Evolutionary conservation across 2,329 filamentous ascomycete genomes (phyloP), one percentile per base, ranked within the genome.

Genomic region (Claviceps sp.): DNA sequence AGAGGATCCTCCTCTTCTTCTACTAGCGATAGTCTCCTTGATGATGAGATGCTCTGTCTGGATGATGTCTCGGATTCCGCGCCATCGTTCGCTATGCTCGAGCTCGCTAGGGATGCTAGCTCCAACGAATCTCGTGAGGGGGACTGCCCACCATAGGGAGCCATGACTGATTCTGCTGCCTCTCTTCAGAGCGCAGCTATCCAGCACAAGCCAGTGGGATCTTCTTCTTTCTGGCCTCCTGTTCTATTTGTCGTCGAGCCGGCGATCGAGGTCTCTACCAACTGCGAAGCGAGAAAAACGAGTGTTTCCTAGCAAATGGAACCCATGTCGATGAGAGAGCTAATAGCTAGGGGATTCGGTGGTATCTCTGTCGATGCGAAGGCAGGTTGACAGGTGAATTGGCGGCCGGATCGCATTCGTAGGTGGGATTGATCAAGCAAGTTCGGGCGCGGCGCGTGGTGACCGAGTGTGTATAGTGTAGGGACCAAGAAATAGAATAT

Each of bases 31-130:
- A 94, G 77, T 60, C 88, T 85, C 58, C 89, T 85, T 54, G 91
- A 96, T n/a, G 91, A 97, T 14, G 89, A 87, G 61, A 90, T 82
- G 60, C 88, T 91, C n/a, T 86, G 88, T 41, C 82, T 79, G 2
- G 89, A 95, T 42, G 85, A 79, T n/a, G 77, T 72, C 47, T 84
- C 80, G 11, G 76, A 77, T 47, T 71, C 76, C 18, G 77, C 79
- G 56, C 77, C 77, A 48, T 78, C 79, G 52, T 68, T 62, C 50
- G 60, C 51, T 44, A 68, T 63, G 59, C 85, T 89, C 40, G 86
- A 90, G 56, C 89, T 95, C 54, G 91, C 93, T 57, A 98, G 82
- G 50, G 90, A 96, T 55, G 90, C 93, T 54, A 98, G 85, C 73
- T 98, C 93, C 63, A 98, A 82, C 47, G 91, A 97, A 76, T 98